Evolutionary conservation across 2,329 filamentous ascomycete species (phyloP).

Genomic region (Penicillium griseofulvum): DNA sequence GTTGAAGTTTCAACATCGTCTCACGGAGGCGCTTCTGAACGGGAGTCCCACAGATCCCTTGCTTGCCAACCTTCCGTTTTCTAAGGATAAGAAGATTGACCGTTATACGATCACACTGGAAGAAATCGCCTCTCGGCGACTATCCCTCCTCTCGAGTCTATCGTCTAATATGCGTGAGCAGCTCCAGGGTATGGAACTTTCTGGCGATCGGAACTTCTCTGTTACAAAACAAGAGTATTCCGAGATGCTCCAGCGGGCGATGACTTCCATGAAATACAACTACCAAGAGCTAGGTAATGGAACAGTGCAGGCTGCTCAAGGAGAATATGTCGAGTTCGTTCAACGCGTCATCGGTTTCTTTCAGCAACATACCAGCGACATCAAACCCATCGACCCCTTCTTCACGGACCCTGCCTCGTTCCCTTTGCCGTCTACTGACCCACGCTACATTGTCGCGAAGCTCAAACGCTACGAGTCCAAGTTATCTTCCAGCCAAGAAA

Average conservation of each 20-base stretch:
- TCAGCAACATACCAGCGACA: slow-evolving; percentile 59
- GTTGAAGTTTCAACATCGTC: slow-evolving; percentile 60
- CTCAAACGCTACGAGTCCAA: slow-evolving; percentile 59
- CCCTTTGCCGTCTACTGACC: slow-evolving; percentile 59
- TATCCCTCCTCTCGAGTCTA: slow-evolving; percentile 56
- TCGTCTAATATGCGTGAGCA: slow-evolving; percentile 60
- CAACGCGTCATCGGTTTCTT: slow-evolving; percentile 59
- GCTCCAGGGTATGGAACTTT: slow-evolving; percentile 39
- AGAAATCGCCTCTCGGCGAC: slow-evolving; percentile 55
- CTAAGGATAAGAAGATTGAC: slow-evolving; percentile 34
- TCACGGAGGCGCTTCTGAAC: slow-evolving; percentile 56
- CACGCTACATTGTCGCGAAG: slow-evolving; percentile 61
- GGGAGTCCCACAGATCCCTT: slow-evolving; percentile 47
- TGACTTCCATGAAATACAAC: slow-evolving; percentile 61
- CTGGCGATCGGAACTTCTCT: slow-evolving; percentile 36
- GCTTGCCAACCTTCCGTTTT: slow-evolving; percentile 59
- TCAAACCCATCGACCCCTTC: slow-evolving; percentile 56
- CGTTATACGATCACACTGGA: slow-evolving; percentile 49
- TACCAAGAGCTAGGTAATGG: slow-evolving; percentile 54
- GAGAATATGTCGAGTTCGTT: slow-evolving; percentile 61
- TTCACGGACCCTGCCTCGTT: slow-evolving; percentile 61
- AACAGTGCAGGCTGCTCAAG: slow-evolving; percentile 35
- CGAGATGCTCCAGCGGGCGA: slow-evolving; percentile 54
- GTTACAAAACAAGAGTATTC: slow-evolving; percentile 46
- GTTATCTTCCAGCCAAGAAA: slow-evolving; percentile 47